Conservation (phyloP, 305 asterid genomes). For the Withania somnifera region DNA sequence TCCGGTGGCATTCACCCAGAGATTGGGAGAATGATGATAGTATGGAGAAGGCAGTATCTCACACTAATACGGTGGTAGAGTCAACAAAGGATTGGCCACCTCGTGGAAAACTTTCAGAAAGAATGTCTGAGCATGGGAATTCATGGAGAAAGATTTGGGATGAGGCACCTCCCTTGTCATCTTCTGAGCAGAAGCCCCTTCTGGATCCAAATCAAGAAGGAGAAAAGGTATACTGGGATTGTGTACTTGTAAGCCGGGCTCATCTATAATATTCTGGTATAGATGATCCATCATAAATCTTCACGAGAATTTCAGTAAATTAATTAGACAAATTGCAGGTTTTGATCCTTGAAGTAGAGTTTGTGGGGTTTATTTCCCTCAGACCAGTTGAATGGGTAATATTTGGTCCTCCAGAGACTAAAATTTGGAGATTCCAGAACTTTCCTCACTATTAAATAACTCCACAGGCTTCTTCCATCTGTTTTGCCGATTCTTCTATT, state of each 20-base stretch:
- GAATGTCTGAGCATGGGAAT: slow-evolving; percentile 89
- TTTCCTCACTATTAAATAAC: neutral
- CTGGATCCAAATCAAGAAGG: slow-evolving; percentile 95
- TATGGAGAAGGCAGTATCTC: slow-evolving; percentile 28
- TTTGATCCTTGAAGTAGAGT: neutral
- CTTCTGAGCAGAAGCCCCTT: slow-evolving; percentile 80
- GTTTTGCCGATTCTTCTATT: neutral
- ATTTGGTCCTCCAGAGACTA: neutral
- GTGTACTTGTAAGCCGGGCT: neutral
- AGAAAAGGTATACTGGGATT: slow-evolving; percentile 57
- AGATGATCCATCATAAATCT: neutral
- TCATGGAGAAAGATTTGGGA: slow-evolving; percentile 92
- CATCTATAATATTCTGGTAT: neutral
- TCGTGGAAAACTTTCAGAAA: slow-evolving; percentile 73
- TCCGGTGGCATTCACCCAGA: slow-evolving; percentile 96
- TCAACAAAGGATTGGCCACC: slow-evolving; percentile 67
- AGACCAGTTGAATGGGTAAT: neutral
- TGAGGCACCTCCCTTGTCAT: slow-evolving; percentile 58
- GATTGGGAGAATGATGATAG: slow-evolving; percentile 71
- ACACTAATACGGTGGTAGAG: slow-evolving; percentile 11
- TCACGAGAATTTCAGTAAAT: neutral
- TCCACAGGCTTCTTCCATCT: neutral
- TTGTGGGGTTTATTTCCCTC: neutral
- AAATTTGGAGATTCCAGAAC: neutral
- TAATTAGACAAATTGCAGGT: neutral